Percentiles rank a stretch among this genome's conserved stretches.
Evolutionary conservation across 2,329 filamentous ascomycete genomes (phyloP).

Genomic region (Coleophoma crateriformis): DNA sequence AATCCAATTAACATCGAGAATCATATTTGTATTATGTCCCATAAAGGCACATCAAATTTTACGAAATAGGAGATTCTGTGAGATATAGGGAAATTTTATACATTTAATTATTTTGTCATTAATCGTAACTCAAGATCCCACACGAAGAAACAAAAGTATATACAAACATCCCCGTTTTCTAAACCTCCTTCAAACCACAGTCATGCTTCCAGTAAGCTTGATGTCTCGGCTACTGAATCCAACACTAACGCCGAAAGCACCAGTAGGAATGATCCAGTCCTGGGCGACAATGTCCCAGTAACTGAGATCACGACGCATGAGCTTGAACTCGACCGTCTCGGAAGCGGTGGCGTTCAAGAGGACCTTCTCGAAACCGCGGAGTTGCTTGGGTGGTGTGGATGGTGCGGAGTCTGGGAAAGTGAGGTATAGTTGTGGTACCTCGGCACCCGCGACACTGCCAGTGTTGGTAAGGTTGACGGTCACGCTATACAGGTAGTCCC

Average conservation of each 20-base stretch:
- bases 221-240: slow-evolving; percentile 26
- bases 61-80: too few species aligned
- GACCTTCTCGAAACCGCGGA: slow-evolving; percentile 60
- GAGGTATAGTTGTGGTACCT: slow-evolving; percentile 58
- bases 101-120: too few species aligned
- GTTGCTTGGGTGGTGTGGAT: slow-evolving; percentile 40
- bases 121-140: too few species aligned
- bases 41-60: too few species aligned
- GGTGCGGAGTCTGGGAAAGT: slow-evolving; percentile 22
- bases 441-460: slow-evolving; percentile 53
- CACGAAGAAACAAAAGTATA: too few species aligned
- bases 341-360: slow-evolving; percentile 40
- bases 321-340: slow-evolving; percentile 41
- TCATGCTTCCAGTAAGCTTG: slow-evolving; percentile 5
- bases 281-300: slow-evolving; percentile 56
- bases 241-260: slow-evolving; percentile 29
- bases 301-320: slow-evolving; percentile 56
- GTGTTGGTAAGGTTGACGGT: slow-evolving; percentile 58
- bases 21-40: too few species aligned
- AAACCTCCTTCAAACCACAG: slow-evolving; percentile 5
- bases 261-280: slow-evolving; percentile 51
- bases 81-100: too few species aligned
- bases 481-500: slow-evolving; percentile 36
- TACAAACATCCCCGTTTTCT: too few species aligned
- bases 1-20: too few species aligned